Evolutionary conservation across 768 basidiomycete genomes (phyloP).

Genomic region (Pleurotus pulmonarius): DNA sequence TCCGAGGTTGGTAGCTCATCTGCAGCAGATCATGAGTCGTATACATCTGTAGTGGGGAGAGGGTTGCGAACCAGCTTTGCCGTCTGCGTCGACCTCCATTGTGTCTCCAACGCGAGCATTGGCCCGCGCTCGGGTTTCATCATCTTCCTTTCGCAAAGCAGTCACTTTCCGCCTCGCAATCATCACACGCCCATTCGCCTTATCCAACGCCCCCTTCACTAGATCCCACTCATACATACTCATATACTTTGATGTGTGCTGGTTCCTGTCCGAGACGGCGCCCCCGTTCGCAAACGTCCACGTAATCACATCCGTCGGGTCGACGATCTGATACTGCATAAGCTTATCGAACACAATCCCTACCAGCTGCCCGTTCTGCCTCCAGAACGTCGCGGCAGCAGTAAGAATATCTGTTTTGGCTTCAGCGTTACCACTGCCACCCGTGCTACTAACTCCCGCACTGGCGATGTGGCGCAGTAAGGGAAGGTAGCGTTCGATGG

Average conservation of each 20-base stretch:
- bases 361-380: constrained; percentile 79
- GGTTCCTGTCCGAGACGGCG: constrained; percentile 31
- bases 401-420: constrained; percentile 70
- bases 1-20: constrained; percentile 50
- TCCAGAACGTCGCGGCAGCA: constrained; percentile 79
- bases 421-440: constrained; percentile 40
- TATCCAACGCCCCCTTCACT: constrained; percentile 78
- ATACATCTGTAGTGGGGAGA: neutral
- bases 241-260: constrained; percentile 37
- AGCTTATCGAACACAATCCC: constrained; percentile 95
- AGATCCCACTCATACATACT: constrained; percentile 82
- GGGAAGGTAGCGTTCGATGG: constrained; percentile 89
- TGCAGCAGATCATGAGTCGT: constrained; percentile 10
- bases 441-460: constrained; percentile 33
- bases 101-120: constrained; percentile 61
- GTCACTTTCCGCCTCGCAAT: constrained; percentile 73
- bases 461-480: constrained; percentile 65
- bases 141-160: constrained; percentile 81
- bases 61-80: constrained; percentile 38
- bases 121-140: constrained; percentile 74
- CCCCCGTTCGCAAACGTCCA: constrained; percentile 72
- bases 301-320: constrained; percentile 84
- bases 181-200: constrained; percentile 85
- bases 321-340: constrained; percentile 97
- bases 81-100: constrained; percentile 73